Conservation (phyloP, 495 filamentous ascomycete species). For the Umbilicaria muhlenbergii region DNA sequence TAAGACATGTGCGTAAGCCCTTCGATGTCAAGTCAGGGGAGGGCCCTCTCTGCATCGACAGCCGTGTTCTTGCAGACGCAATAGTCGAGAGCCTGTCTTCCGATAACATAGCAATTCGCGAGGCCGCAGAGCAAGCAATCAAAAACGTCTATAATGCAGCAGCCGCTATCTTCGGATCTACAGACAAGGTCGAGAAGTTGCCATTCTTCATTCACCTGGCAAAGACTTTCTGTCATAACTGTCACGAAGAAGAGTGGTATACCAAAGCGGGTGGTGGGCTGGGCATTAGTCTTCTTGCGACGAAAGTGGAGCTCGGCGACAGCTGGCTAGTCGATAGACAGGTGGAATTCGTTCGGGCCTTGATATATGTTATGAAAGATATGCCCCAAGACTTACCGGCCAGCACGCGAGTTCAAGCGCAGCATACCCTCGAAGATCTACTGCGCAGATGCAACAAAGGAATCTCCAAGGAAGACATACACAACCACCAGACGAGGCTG, state of each 20-base stretch:
- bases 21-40: slow-evolving; percentile 80
- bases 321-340: slow-evolving; percentile 68
- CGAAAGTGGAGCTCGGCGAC: slow-evolving; percentile 67
- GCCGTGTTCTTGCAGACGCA: slow-evolving; percentile 70
- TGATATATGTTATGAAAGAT: slow-evolving; percentile 96
- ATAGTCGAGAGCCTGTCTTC: slow-evolving; percentile 78
- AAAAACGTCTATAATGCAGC: slow-evolving; percentile 62
- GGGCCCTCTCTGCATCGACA: slow-evolving; percentile 72
- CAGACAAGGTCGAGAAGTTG: slow-evolving; percentile 50
- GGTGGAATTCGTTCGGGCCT: slow-evolving; percentile 65
- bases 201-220: slow-evolving; percentile 71
- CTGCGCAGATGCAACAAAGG: slow-evolving; percentile 59
- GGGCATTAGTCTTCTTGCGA: slow-evolving; percentile 72
- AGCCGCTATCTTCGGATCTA: slow-evolving; percentile 62
- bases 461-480: slow-evolving; percentile 58
- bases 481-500: slow-evolving; percentile 47
- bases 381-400: slow-evolving; percentile 85
- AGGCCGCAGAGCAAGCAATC: slow-evolving; percentile 66
- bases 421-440: slow-evolving; percentile 64
- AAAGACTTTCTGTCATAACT: slow-evolving; percentile 77
- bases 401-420: slow-evolving; percentile 64
- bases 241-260: slow-evolving; percentile 95
- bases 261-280: slow-evolving; percentile 83
- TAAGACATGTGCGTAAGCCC: slow-evolving; percentile 51
- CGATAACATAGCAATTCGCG: slow-evolving; percentile 61